phyloP scores from a whole-genome alignment of 2,329 filamentous ascomycete species.

The Xenoacremonium recifei region DNA sequence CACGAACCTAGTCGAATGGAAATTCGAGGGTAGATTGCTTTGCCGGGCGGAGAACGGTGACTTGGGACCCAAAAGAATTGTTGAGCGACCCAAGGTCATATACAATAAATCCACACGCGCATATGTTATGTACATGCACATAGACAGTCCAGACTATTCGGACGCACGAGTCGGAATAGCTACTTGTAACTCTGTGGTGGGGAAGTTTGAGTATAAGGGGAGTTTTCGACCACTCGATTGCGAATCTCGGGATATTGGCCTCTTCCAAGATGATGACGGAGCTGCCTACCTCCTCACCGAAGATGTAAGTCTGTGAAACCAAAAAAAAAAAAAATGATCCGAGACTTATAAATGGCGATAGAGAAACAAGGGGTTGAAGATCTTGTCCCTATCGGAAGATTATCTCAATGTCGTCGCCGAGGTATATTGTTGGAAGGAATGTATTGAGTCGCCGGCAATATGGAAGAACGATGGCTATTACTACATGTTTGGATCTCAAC shows the following conservation, averaged over 20 bases:
- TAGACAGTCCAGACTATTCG: conserved; percentile 59
- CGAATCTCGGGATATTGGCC: conserved; percentile 54
- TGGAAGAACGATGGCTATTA: conserved; percentile 59
- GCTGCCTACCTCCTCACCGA: conserved; percentile 61
- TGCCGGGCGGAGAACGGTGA: conserved; percentile 50
- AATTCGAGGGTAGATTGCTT: conserved; percentile 57
- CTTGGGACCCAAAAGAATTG: conserved; percentile 59
- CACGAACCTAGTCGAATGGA: conserved; percentile 62
- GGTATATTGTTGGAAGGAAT: conserved; percentile 51
- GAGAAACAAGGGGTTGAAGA: conserved; percentile 46
- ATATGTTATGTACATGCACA: conserved; percentile 70
- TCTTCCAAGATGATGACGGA: conserved; percentile 62
- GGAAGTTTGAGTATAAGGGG: conserved; percentile 46
- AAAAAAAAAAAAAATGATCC: background rate
- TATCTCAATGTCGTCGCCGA: conserved; percentile 51
- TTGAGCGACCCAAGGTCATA: conserved; percentile 68
- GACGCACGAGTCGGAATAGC: conserved; percentile 67
- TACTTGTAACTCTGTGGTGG: conserved; percentile 57
- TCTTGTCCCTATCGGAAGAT: conserved; percentile 54
- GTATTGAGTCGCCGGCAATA: conserved; percentile 62
- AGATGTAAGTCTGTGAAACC: conserved; percentile 48
- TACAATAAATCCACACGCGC: conserved; percentile 63
- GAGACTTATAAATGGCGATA: no score
- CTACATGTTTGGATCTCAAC: conserved; percentile 62
- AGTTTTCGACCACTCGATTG: conserved; percentile 35